Percentiles rank a stretch among this genome's conserved stretches.
Evolutionary conservation across 140 eudicot species (phyloP).

Genomic region (Anethum foeniculum): DNA sequence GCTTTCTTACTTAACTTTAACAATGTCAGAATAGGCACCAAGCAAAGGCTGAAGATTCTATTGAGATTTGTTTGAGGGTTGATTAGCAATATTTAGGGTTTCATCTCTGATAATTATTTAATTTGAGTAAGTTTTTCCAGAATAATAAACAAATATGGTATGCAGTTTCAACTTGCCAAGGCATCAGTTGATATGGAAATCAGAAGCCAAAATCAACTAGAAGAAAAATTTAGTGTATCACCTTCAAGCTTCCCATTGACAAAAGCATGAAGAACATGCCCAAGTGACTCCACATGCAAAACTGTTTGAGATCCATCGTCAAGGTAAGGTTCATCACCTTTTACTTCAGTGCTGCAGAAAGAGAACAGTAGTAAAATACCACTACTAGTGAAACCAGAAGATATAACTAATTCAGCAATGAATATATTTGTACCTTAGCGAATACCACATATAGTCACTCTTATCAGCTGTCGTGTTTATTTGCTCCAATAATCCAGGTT

Average conservation of each 20-base stretch:
- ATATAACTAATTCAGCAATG: background rate
- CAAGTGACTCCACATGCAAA: slow-evolving; percentile 77
- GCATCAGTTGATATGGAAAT: background rate
- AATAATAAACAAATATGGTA: background rate
- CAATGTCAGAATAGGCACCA: background rate
- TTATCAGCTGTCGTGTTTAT: slow-evolving; percentile 92
- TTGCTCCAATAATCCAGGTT: slow-evolving; percentile 65
- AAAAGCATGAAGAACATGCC: slow-evolving; percentile 77
- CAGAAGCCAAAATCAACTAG: background rate
- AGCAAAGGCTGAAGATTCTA: background rate
- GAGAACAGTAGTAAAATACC: background rate
- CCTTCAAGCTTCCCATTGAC: slow-evolving; percentile 79
- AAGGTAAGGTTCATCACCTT: slow-evolving; percentile 65
- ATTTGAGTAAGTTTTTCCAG: background rate
- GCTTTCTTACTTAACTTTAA: background rate
- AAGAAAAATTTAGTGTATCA: slow-evolving; percentile 13
- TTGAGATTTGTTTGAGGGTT: background rate
- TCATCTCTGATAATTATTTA: background rate
- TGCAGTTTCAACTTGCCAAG: background rate
- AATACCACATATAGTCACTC: slow-evolving; percentile 94
- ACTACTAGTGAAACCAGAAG: background rate
- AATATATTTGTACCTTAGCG: slow-evolving; percentile 43
- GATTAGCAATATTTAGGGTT: background rate
- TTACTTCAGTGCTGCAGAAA: slow-evolving; percentile 40
- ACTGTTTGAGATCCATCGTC: slow-evolving; percentile 61